Evolutionary conservation across 371 early-diverging fungal genomes (phyloP), one percentile per base, ranked within the genome.

Genomic region (Apophysomyces elegans): DNA sequence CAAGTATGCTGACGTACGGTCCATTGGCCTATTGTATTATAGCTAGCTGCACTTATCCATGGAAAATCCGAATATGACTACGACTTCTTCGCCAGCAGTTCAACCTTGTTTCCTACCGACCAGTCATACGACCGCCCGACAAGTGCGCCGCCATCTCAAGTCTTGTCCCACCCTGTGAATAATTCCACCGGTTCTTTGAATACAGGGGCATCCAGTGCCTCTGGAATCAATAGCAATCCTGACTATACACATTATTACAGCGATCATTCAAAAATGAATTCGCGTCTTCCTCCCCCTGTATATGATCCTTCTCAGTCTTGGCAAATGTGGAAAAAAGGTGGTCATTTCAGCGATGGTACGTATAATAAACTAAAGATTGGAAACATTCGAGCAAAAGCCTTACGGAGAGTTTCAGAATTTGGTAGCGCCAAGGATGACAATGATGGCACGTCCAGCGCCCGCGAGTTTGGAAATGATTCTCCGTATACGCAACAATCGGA

Each of bases 31-130:
- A 39, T 54, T 36, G 39, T 56, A 56, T 54, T 66, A 7, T 61
- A 66, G 80, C 64, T 80, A 44, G 80, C 80, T 60, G 80, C 80
- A n/a, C 72, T 80, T 44, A 70, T 80, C 37, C 78, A 77, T 58
- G 80, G 76, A 13, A 76, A 80, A 57, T 26, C 77, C 32, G 80
- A 80, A 43, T 77, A 80, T 63, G 78, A 62, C 21, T 62, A 75
- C 61, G 76, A 78, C 67, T 54, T 73, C 26, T 75, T 74, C 70
- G 7, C 56, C 56, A 60, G 43, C 26, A 47, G 57, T 41, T 67
- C 69, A 54, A 61, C 68, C 1, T 59, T 65, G 3, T 75, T 73
- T 18, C 67, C 72, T 32, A 70, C 72, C 63, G 77, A 77, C 54
- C 70, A 70, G 59, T 58, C 63, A 26, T 46, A 65, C 39, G 46